These are phyloP conservation scores for Dissoconium aciculare DNA, from an alignment of 2,329 filamentous ascomycete species.

Conservation along the genomic window DNA sequence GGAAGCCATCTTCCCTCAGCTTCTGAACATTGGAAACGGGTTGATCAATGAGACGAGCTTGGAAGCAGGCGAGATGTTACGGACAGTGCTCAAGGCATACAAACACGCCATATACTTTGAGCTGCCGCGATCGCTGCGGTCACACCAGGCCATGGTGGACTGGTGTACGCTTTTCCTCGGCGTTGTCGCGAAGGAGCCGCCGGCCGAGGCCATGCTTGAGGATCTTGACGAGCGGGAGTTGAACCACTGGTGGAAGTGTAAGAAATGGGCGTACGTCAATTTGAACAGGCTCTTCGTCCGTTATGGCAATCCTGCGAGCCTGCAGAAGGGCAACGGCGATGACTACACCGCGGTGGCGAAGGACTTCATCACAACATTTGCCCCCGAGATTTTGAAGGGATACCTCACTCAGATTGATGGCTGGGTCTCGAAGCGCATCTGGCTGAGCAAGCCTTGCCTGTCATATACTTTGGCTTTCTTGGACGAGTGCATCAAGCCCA, in stretches of 20 bases:
- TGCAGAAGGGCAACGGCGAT: constrained; percentile 58
- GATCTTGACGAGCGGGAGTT: constrained; percentile 73
- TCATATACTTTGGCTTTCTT: constrained; percentile 90
- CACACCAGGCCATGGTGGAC: constrained; percentile 70
- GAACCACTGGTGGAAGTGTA: constrained; percentile 99
- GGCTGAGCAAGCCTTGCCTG: constrained; percentile 86
- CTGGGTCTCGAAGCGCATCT: constrained; percentile 87
- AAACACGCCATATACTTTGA: constrained; percentile 97
- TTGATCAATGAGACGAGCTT: constrained; percentile 80
- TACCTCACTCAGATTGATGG: constrained; percentile 93
- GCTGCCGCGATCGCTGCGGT: constrained; percentile 60
- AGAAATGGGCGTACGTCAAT: constrained; percentile 99
- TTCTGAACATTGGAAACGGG: constrained; percentile 75
- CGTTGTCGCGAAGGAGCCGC: constrained; percentile 72
- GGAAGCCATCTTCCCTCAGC: constrained; percentile 72
- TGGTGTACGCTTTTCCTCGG: constrained; percentile 95
- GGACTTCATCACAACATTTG: constrained; percentile 78
- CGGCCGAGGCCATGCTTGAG: constrained; percentile 62
- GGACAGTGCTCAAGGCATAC: constrained; percentile 88
- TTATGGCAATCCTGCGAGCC: constrained; percentile 72
- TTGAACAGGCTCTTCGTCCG: constrained; percentile 86
- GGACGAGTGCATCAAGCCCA: constrained; percentile 93
- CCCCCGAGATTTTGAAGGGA: constrained; percentile 87
- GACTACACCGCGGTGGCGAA: constrained; percentile 75
- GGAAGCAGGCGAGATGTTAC: constrained; percentile 92